Base-by-base conservation (phyloP, 805 yeast genomes). In the Candida multigemmis region DNA sequence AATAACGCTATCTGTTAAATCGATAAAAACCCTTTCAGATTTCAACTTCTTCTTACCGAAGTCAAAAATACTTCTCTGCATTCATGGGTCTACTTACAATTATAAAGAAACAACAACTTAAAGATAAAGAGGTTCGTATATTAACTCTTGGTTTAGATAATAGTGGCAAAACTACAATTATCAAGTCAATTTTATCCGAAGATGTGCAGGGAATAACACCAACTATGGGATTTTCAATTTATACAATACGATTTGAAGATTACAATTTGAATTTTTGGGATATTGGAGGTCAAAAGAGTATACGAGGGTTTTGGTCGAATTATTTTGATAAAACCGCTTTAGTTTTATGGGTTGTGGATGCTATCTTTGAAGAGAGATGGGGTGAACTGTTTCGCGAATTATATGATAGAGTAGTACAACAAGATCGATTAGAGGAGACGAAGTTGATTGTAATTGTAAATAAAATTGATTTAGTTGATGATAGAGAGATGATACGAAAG, bases 91-190 rank as follows among this genome's bases (percentile, higher is more conserved):
- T 86, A 2, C 54, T 86, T 11, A 70, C 84, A 1, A 77, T 85
- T 16, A 79, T 87, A 31, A 67, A 77, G 41, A 86, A 85, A 46
- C 94, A 84, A 45, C 79, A 84, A 54, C 60, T 71, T 21, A 85
- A 83, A 48, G 95, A 84, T 38, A 62, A 65, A 29, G 94, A 86
- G 48, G 54, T 82, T 18, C 59, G 96, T 13, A 67, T 85, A 14
- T 59, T 89, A 13, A 63, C 83, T 31, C 65, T 87, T 8, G 97
- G 97, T 0, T 68, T 87, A 3, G 97, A 87, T 46, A 85, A 84
- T 49, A 71, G 95, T 1, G 97, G 97, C 2, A 87, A 87, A 49
- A 81, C 96, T 2, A 82, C 96, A 0, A 69, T 89, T 2, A 77
- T 86, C 13, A 74, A 75, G 32, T 46, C 60, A 12, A 44, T 83